Conservation (phyloP, 371 early-diverging fungal species). For the Blakeslea trispora region DNA sequence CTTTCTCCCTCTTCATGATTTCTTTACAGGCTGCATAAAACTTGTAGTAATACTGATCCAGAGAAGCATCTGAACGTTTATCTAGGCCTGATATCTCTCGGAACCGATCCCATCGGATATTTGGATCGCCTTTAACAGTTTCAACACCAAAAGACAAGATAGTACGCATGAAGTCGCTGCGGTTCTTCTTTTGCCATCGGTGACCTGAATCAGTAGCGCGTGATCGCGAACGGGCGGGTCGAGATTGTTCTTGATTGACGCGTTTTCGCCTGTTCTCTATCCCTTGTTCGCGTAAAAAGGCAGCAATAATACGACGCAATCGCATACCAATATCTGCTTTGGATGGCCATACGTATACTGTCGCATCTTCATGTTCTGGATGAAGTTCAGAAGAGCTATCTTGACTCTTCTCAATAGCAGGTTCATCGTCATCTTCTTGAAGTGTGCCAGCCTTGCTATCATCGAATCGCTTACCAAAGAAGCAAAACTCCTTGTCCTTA, state of each 20-base stretch:
- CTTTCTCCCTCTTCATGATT: slow-evolving; percentile 42
- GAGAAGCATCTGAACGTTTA: slow-evolving; percentile 66
- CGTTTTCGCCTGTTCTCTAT: slow-evolving; percentile 39
- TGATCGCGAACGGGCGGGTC: slow-evolving; percentile 27
- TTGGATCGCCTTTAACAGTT: slow-evolving; percentile 30
- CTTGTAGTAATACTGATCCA: slow-evolving; percentile 62
- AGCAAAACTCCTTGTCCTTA: slow-evolving; percentile 71
- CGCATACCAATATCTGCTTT: slow-evolving; percentile 78
- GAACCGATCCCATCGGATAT: slow-evolving; percentile 65
- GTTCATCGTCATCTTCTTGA: slow-evolving; percentile 25
- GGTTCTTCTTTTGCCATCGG: slow-evolving; percentile 68
- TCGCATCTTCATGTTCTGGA: slow-evolving; percentile 11
- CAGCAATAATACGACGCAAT: slow-evolving; percentile 69
- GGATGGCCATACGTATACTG: slow-evolving; percentile 61
- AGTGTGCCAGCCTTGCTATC: slow-evolving; percentile 40
- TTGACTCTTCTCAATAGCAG: not conserved
- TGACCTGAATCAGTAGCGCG: slow-evolving; percentile 47
- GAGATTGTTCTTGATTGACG: not conserved
- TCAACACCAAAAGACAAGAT: slow-evolving; percentile 70
- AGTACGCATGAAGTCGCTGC: slow-evolving; percentile 64
- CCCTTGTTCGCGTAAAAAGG: slow-evolving; percentile 65
- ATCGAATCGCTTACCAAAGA: slow-evolving; percentile 60
- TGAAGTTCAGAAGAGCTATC: slow-evolving; percentile 6
- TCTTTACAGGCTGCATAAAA: slow-evolving; percentile 61
- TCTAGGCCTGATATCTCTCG: slow-evolving; percentile 63